These are phyloP conservation scores for Neofusicoccum kwambonambiense DNA, from an alignment of 2,329 filamentous ascomycete genomes.

Conservation along the genomic window DNA sequence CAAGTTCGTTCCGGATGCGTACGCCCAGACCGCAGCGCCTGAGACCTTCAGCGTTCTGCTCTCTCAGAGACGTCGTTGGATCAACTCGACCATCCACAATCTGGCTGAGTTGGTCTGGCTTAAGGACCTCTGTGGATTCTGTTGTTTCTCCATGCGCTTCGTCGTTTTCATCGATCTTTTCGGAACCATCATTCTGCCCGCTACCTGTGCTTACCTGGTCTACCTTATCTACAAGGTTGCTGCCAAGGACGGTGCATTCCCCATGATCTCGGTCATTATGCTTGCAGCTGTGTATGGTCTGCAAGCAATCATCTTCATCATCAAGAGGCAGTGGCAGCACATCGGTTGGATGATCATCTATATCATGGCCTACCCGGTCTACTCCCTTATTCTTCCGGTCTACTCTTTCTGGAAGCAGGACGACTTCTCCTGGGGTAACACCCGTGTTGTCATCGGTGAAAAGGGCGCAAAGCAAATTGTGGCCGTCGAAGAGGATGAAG, in stretches of 20 bases:
- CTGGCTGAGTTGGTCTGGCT: conserved; percentile 85
- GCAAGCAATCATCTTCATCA: conserved; percentile 91
- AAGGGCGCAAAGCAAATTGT: conserved; percentile 89
- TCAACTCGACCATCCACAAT: conserved; percentile 98
- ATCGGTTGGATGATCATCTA: conserved; percentile 99
- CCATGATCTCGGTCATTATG: conserved; percentile 83
- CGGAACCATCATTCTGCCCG: conserved; percentile 87
- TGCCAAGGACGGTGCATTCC: conserved; percentile 70
- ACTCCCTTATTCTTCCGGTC: conserved; percentile 83
- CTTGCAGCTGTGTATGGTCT: conserved; percentile 91
- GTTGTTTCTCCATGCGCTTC: conserved; percentile 97
- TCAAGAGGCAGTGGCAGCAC: conserved; percentile 97
- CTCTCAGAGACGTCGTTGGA: conserved; percentile 98
- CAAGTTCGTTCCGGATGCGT: conserved; percentile 93
- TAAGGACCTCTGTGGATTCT: conserved; percentile 96
- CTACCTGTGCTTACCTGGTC: conserved; percentile 80
- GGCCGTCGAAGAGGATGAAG: conserved; percentile 75
- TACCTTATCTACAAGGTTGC: conserved; percentile 84
- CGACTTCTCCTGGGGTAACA: conserved; percentile 98
- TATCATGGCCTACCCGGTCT: conserved; percentile 84
- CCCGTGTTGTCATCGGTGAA: conserved; percentile 93
- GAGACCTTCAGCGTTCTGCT: conserved; percentile 91
- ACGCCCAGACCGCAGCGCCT: conserved; percentile 88
- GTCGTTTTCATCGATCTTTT: conserved; percentile 92
- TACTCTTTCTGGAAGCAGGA: conserved; percentile 99